Evolutionary conservation across 2,329 filamentous ascomycete species (phyloP), one percentile per base, ranked within the genome.

Genomic region (Exophiala sp.): DNA sequence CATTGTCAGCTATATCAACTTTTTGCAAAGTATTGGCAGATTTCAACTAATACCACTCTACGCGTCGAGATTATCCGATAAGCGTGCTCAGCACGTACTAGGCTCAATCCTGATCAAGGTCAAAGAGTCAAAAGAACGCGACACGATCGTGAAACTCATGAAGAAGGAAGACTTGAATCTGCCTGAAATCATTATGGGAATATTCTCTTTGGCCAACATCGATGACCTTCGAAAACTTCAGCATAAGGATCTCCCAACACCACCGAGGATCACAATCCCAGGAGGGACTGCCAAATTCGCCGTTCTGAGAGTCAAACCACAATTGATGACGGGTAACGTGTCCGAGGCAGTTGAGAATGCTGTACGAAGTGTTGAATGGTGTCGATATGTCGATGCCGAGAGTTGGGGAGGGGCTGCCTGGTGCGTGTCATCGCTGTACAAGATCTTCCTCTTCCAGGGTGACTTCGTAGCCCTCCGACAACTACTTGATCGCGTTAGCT

Each of bases 31-130:
- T 43, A 82, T 83, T 12, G 83, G 84, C 33, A 82, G 94, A 50
- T 83, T 87, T 55, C 86, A 92, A 58, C 74, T 94, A 39, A 87
- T 96, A 51, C 91, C 94, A 0, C 75, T 95, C 1, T 99, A 99
- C 69, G 91, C 89, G 58, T 90, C 90, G 7, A 86, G 89, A 63
- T 77, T 99, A 10, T 61, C 60, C 16, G 78, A 82, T 8, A 73
- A 78, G 5, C 75, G 82, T 10, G 80, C 86, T 58, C 79, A 81
- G 57, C 85, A 90, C 62, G 80, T 84, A 50, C 78, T 99, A 45
- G 89, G 86, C 53, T 81, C 83, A 48, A 87, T 95, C 52, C 74
- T 96, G 51, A 86, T 91, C 46, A 82, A 88, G 42, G 80, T 96
- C 50, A 79, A 80, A 24, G 82, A 88, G 40, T 71, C 76, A 6